Base-by-base conservation (phyloP, 2,329 filamentous ascomycete species). In the Diaporthe helianthi region DNA sequence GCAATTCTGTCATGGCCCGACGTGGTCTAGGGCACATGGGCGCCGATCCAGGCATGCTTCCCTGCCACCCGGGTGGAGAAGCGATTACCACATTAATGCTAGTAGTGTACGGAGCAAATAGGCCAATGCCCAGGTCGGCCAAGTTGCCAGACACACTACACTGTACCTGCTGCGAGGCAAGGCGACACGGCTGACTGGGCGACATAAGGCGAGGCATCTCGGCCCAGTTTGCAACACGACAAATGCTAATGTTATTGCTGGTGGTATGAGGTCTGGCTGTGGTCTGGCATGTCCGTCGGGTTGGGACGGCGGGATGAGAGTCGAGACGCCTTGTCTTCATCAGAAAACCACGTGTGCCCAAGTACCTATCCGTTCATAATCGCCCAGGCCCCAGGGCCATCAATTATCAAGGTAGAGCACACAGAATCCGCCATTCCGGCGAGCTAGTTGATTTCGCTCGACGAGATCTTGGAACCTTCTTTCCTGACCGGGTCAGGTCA, bases 81-180 rank as follows among this genome's bases (percentile, higher is more conserved):
- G 41, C 44, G 44, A 63, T 63, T n/a, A n/a, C n/a, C n/a, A n/a
- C n/a, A n/a, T n/a, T 36, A 63, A 49, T 63, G 58, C 58, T 63
- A 49, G n/a, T n/a, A n/a, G n/a, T n/a, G n/a, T n/a, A n/a, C n/a
- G n/a, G n/a, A 44, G 22, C 33, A 19, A 41, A 17, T 22, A n/a
- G n/a, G n/a, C n/a, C 36, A 22, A 44, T 58, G 54, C 54, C 54
- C 54, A 17, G 36, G 36, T 15, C 36, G 13, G 36, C 36, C 36
- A 44, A n/a, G 44, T 47, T 47, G 44, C 44, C 44, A 47, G 54
- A 24, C 36, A n/a, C n/a, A n/a, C n/a, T n/a, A n/a, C n/a, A n/a
- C n/a, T n/a, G n/a, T n/a, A 29, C 54, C 54, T 60, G 13, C 24
- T 60, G 36, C 54, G 33, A 38, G 33, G 36, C 38, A 36, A 54